Evolutionary conservation across 108 stramenopile species (phyloP).

Genomic region (Epithemia pelagica): DNA sequence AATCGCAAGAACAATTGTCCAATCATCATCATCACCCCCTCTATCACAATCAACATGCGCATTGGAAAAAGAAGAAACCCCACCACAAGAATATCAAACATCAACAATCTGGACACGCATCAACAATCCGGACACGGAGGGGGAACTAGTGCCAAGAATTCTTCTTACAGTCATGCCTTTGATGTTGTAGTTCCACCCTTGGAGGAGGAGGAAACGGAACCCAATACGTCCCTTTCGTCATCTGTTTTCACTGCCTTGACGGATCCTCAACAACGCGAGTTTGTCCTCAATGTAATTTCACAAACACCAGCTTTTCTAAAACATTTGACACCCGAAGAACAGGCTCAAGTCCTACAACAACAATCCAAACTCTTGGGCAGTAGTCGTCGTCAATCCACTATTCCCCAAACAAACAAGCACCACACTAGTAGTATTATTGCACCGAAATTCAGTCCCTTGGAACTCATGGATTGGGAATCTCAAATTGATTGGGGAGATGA

Average conservation of each 20-base stretch:
- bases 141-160: too few relatives aligned
- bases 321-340: slow-evolving; percentile 15
- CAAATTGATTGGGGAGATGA: slow-evolving; percentile 76
- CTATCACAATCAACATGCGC: too few relatives aligned
- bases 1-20: slow-evolving; percentile 21
- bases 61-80: too few relatives aligned
- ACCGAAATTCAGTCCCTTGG: slow-evolving; percentile 58
- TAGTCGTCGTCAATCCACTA: not conserved
- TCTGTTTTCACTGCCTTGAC: too few relatives aligned
- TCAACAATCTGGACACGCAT: too few relatives aligned
- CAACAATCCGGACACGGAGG: too few relatives aligned
- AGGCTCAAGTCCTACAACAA: not conserved
- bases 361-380: slow-evolving; percentile 2
- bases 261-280: slow-evolving; percentile 6
- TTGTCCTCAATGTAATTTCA: slow-evolving; percentile 29
- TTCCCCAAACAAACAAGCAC: not conserved
- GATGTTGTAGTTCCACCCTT: not conserved
- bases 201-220: slow-evolving; percentile 30
- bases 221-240: too few relatives aligned
- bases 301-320: slow-evolving; percentile 34
- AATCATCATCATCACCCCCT: too few relatives aligned
- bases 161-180: too few relatives aligned
- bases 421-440: slow-evolving; percentile 15
- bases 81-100: too few relatives aligned
- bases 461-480: slow-evolving; percentile 76